These are phyloP conservation scores for Calonectria ilicicola DNA, from an alignment of 2,329 filamentous ascomycete species.

Conservation along the genomic window DNA sequence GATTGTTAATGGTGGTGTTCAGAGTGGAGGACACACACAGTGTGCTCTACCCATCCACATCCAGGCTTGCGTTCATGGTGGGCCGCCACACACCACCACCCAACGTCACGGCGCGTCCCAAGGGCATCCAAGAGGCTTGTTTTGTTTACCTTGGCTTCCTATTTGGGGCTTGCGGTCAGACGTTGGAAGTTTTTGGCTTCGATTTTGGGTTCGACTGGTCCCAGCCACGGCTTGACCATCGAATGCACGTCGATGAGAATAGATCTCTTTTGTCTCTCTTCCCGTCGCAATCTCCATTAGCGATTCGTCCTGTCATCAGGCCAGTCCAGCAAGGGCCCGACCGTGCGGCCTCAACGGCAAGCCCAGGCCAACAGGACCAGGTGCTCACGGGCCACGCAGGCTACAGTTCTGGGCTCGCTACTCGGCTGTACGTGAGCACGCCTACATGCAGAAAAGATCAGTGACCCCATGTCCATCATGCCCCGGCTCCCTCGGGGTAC, in stretches of 20 bases:
- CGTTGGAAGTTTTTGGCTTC: neutral
- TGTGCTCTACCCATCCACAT: neutral
- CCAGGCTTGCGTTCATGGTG: conserved; percentile 10
- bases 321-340: neutral
- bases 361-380: neutral
- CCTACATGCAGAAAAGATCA: conserved; percentile 1
- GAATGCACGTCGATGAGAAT: neutral
- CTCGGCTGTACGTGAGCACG: neutral
- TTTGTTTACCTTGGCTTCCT: neutral
- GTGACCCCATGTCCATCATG: neutral
- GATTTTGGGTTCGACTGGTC: neutral
- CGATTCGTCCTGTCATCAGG: neutral
- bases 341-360: conserved; percentile 15
- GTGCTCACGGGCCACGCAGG: conserved; percentile 18
- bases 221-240: neutral
- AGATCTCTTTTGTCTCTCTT: neutral
- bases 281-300: neutral
- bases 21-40: neutral
- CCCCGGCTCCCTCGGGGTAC: conserved; percentile 1
- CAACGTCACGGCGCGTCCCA: neutral
- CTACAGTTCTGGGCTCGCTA: neutral
- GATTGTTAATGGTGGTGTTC: conserved; percentile 17
- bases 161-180: neutral
- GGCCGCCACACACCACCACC: conserved; percentile 17
- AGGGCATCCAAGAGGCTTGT: neutral